Evolutionary conservation across 78 protist genomes (phyloP).

Genomic region (Dictyostelium capitatum): DNA sequence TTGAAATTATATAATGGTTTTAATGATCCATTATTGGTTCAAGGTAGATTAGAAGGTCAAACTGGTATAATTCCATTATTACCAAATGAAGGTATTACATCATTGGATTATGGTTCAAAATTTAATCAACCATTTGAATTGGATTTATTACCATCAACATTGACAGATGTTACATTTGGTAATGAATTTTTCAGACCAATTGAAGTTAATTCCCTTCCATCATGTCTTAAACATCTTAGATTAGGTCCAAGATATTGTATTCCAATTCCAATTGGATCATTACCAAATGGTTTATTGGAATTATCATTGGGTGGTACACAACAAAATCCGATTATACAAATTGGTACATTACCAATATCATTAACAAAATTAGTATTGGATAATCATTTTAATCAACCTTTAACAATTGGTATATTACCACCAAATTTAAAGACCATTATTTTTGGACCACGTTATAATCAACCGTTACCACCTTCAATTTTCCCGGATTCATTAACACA

Average conservation of each 20-base stretch:
- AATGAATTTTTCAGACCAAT: not conserved
- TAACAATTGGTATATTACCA: not conserved
- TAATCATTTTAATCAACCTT: conserved; percentile 1
- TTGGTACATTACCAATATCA: not conserved
- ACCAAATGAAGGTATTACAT: not conserved
- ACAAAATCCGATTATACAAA: not conserved
- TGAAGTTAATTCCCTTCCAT: not conserved
- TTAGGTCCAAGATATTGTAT: not conserved
- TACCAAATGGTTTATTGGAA: not conserved
- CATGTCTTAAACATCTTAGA: not conserved
- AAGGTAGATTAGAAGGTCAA: not conserved
- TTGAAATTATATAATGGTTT: not conserved
- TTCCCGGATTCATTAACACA: not conserved
- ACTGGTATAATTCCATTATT: not conserved
- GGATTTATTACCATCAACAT: not conserved
- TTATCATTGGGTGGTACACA: not conserved
- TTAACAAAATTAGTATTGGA: not conserved
- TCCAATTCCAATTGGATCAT: not conserved
- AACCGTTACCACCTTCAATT: not conserved
- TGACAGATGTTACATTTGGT: conserved; percentile 2
- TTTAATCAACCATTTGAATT: conserved; percentile 1
- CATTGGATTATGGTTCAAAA: not conserved
- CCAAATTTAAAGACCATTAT: not conserved
- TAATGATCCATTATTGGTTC: not conserved
- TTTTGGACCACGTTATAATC: not conserved